These are phyloP conservation scores for Eimeria zaria DNA, from an alignment of 169 alveolate species.

Conservation along the genomic window DNA sequence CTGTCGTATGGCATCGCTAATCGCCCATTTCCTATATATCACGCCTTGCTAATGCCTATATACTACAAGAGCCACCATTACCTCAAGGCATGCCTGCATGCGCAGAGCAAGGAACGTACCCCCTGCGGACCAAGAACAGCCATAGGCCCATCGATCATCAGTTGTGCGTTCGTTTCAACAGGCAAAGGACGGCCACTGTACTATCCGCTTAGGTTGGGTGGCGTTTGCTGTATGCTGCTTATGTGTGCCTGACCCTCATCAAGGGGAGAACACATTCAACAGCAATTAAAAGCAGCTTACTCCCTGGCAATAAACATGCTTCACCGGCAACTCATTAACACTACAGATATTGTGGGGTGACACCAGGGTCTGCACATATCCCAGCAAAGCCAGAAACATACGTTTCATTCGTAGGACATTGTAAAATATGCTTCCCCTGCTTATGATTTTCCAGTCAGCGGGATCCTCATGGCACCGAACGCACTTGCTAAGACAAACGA, in stretches of 20 bases:
- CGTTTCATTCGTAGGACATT: background rate
- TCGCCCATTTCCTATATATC: background rate
- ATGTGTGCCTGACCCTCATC: background rate
- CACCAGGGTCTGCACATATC: background rate
- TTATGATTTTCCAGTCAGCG: background rate
- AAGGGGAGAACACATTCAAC: background rate
- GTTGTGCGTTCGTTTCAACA: background rate
- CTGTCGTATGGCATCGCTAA: background rate
- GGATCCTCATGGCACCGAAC: background rate
- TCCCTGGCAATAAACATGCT: conserved; percentile 5
- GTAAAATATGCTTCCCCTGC: background rate
- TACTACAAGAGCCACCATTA: background rate
- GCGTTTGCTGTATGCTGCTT: background rate
- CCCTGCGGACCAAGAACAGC: background rate
- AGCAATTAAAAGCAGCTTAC: background rate
- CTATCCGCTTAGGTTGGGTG: background rate
- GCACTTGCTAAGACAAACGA: background rate
- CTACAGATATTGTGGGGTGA: background rate
- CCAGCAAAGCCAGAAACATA: background rate
- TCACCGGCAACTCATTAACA: background rate
- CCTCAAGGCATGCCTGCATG: background rate
- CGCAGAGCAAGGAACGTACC: background rate
- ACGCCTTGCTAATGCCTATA: background rate
- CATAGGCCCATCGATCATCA: background rate
- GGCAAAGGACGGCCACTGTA: background rate